A percentile compares a stretch with the other conserved stretches of the same genome.
Evolutionary conservation across 768 basidiomycete species (phyloP).

Genomic region (Hygrophorus pudorinus): DNA sequence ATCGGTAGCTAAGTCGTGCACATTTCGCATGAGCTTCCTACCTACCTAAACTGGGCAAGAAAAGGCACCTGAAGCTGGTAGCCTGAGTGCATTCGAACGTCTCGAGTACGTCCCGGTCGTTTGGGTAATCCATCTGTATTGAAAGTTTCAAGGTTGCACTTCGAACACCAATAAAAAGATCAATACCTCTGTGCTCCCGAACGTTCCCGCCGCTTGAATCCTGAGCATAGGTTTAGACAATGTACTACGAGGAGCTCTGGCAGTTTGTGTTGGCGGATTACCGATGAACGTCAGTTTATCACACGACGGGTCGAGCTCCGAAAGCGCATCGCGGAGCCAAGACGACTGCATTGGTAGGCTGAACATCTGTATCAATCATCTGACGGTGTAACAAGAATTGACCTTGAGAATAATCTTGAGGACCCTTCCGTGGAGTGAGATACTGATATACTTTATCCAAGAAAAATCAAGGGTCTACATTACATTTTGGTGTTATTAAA

Average conservation of each 20-base stretch:
- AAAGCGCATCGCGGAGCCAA: constrained; percentile 88
- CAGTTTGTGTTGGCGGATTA: constrained; percentile 40
- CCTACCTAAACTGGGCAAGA: neutral
- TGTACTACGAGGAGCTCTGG: constrained; percentile 11
- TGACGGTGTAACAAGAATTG: constrained; percentile 7
- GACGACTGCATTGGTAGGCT: constrained; percentile 45
- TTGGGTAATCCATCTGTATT: constrained; percentile 88
- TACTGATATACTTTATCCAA: neutral
- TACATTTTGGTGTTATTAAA: constrained; percentile 64
- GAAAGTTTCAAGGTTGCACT: constrained; percentile 1
- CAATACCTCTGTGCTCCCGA: constrained; percentile 75
- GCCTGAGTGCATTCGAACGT: constrained; percentile 69
- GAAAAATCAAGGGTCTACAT: constrained; percentile 11
- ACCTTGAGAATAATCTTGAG: constrained; percentile 84
- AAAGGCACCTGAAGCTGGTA: constrained; percentile 60
- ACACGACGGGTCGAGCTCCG: constrained; percentile 84
- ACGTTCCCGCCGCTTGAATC: constrained; percentile 71
- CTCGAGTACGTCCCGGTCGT: constrained; percentile 85
- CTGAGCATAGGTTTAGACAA: constrained; percentile 57
- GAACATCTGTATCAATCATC: neutral
- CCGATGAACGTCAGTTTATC: constrained; percentile 79
- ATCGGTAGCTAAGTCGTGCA: constrained; percentile 55
- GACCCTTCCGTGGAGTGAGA: constrained; percentile 29
- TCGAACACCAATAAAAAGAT: neutral
- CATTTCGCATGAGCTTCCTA: neutral